Evolutionary conservation across 116 monocot genomes (phyloP), one percentile per base, ranked within the genome.

Genomic region (Dioscorea cayenensis): DNA sequence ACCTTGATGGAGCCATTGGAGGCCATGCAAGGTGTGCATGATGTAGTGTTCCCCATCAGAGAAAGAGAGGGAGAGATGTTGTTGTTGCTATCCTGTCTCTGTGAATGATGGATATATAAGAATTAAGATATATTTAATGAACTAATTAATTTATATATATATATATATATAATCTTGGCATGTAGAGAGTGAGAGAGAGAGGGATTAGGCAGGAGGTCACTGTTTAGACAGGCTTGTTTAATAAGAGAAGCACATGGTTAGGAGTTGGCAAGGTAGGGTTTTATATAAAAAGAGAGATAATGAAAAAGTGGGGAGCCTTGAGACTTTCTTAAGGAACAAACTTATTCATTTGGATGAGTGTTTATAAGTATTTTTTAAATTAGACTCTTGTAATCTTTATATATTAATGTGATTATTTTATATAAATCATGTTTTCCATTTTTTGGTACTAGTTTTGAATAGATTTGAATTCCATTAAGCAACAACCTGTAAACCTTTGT

Each of bases 171-270:
- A 60, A n/a, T 25, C 25, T 10, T 11, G 12, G 7, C 21, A 62
- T 21, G 2, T 23, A 62, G 1, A 23, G 23, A 23, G 62, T 2
- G 55, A 74, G 51, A 69, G 69, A 69, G 69, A 64, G 74, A 70
- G 75, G 59, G 79, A 74, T 69, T 74, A 74, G 80, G 80, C 65
- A 19, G 71, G 27, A 37, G 65, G 80, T 80, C 70, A 69, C 75
- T 80, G 18, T 80, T 70, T 65, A 4, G 80, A 58, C 13, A 49
- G 43, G 23, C 23, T 60, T 9, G 61, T 59, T 22, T 60, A 66
- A 2, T 29, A 29, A 43, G 64, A 28, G 65, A 23, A 28, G 76
- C 66, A 71, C 81, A 81, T 76, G 80, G 74, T 48, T 68, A 22
- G 67, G 49, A 20, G 67, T 43, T 48, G 21, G 38, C 11, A 6